Conservation (phyloP, 2,329 filamentous ascomycete species). For the Aspergillus fructus region DNA sequence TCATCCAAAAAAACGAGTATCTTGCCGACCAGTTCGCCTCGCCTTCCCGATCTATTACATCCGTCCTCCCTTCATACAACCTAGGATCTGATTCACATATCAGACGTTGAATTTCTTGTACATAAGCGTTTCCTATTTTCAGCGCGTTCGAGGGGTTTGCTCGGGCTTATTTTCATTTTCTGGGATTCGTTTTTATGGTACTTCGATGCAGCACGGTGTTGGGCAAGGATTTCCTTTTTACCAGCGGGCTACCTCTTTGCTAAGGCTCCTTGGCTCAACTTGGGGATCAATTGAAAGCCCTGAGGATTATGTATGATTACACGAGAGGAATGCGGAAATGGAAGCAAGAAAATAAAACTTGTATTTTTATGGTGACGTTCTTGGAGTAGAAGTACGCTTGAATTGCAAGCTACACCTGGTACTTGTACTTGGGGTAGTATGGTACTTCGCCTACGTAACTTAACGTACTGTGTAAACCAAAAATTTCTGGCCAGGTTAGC, state of each 20-base stretch:
- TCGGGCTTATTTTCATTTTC: constrained; percentile 7
- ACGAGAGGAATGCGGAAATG: constrained; percentile 38
- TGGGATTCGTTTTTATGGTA: constrained; percentile 6
- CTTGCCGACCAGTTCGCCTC: not conserved
- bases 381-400: not conserved
- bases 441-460: not conserved
- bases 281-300: constrained; percentile 10
- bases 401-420: not conserved
- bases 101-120: constrained; percentile 20
- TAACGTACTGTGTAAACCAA: too few species aligned
- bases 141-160: not conserved
- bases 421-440: too few species aligned
- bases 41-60: not conserved
- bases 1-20: not conserved
- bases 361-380: constrained; percentile 17
- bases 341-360: constrained; percentile 24
- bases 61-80: constrained; percentile 8
- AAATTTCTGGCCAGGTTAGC: not conserved
- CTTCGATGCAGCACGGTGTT: constrained; percentile 7
- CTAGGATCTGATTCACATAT: constrained; percentile 9
- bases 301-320: constrained; percentile 36
- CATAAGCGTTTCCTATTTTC: constrained; percentile 18
- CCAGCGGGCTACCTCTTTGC: not conserved
- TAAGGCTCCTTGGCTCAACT: constrained; percentile 1
- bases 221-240: not conserved